Evolutionary conservation across 2,329 filamentous ascomycete genomes (phyloP).

Genomic region (Pseudogymnoascus sp.): DNA sequence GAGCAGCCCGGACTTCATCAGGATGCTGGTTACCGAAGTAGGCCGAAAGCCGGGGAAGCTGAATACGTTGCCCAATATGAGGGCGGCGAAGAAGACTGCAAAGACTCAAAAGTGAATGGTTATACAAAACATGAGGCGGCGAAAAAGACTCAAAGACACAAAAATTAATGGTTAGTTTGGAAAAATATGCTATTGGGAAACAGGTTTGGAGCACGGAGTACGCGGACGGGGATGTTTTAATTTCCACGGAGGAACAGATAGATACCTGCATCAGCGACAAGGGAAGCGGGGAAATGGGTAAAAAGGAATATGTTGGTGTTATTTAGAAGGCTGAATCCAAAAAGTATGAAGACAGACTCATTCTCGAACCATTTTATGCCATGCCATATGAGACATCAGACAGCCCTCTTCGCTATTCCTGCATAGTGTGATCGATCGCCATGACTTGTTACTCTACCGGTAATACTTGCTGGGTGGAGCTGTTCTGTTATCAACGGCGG

Average conservation of each 20-base stretch:
- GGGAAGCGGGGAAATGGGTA: background rate
- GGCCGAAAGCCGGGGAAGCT: conserved; percentile 63
- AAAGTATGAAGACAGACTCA: background rate
- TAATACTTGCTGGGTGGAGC: background rate
- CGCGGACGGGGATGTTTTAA: background rate
- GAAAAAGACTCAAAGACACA: conserved; percentile 31
- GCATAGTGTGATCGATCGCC: background rate
- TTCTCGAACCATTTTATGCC: background rate
- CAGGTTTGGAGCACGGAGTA: background rate
- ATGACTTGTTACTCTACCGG: background rate
- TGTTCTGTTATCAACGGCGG: conserved; percentile 1
- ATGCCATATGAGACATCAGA: no score
- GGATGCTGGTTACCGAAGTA: conserved; percentile 82
- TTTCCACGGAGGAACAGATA: background rate
- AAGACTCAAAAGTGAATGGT: conserved; percentile 9
- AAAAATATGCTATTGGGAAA: background rate
- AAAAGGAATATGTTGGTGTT: background rate
- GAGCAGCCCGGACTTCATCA: conserved; percentile 77
- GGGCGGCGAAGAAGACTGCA: conserved; percentile 41
- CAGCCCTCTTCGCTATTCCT: background rate
- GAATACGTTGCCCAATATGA: conserved; percentile 48
- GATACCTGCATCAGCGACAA: background rate
- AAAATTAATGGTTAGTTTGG: conserved; percentile 2
- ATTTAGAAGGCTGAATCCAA: background rate
- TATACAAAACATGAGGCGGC: conserved; percentile 50